These are phyloP conservation scores for Limonium bicolor DNA, from an alignment of 148 eudicot genomes.

Conservation along the genomic window DNA sequence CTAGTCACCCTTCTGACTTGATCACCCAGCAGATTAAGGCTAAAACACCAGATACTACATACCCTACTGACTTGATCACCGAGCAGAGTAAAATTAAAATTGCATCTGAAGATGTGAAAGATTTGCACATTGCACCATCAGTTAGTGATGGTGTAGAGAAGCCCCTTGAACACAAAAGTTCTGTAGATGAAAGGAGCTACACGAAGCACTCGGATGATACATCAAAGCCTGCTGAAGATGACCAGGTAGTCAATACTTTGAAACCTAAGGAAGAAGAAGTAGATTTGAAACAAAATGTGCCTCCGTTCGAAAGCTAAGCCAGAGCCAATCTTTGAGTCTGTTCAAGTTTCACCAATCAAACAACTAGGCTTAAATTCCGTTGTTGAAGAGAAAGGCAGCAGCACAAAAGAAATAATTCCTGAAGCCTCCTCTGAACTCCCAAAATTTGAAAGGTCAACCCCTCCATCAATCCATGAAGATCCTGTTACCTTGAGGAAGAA, in stretches of 20 bases:
- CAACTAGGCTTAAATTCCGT: slow-evolving; percentile 4
- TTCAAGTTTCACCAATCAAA: slow-evolving; percentile 17
- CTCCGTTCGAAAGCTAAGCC: slow-evolving; percentile 5
- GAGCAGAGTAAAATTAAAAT: slow-evolving; percentile 8
- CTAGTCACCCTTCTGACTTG: slow-evolving; percentile 12
- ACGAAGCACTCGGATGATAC: neutral
- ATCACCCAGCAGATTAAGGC: slow-evolving; percentile 10
- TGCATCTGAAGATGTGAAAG: slow-evolving; percentile 23
- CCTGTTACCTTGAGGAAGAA: slow-evolving; percentile 34
- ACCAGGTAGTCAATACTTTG: slow-evolving; percentile 2
- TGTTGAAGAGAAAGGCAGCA: slow-evolving; percentile 8
- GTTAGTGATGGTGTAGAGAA: slow-evolving; percentile 14
- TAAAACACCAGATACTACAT: slow-evolving; percentile 1
- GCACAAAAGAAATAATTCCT: slow-evolving; percentile 4
- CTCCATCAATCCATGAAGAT: slow-evolving; percentile 23
- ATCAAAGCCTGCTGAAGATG: slow-evolving; percentile 6
- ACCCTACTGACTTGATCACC: slow-evolving; percentile 1
- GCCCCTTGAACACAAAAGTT: slow-evolving; percentile 2
- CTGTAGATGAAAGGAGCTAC: slow-evolving; percentile 9
- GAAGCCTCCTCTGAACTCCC: slow-evolving; percentile 24
- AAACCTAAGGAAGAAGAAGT: slow-evolving; percentile 9
- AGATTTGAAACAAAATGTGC: slow-evolving; percentile 10
- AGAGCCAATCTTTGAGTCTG: slow-evolving; percentile 10
- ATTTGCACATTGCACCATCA: slow-evolving; percentile 29
- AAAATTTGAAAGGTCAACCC: slow-evolving; percentile 33